Conservation (phyloP, 108 stramenopile genomes). For the Fistulifera solaris region DNA sequence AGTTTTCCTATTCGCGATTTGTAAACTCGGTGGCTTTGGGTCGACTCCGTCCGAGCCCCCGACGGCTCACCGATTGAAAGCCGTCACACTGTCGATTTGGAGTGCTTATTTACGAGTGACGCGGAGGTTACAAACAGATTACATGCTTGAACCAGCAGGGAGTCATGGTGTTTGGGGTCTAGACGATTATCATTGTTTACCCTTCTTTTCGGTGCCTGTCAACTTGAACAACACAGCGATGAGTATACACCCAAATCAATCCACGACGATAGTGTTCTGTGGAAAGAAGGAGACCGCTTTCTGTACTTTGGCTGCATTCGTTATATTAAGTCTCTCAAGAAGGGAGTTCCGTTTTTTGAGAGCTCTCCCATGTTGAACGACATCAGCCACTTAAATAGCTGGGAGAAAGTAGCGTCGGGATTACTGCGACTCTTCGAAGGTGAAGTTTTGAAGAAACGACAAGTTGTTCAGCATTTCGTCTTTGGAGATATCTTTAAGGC, state of each 20-base stretch:
- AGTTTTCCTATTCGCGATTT: slow-evolving; percentile 70
- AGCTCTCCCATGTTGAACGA: slow-evolving; percentile 90
- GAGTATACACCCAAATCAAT: slow-evolving; percentile 18
- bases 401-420: slow-evolving; percentile 76
- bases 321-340: slow-evolving; percentile 79
- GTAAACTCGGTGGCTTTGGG: slow-evolving; percentile 63
- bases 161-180: slow-evolving; percentile 94
- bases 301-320: slow-evolving; percentile 81
- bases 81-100: slow-evolving; percentile 52
- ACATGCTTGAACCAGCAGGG: slow-evolving; percentile 94
- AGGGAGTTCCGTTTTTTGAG: slow-evolving; percentile 86
- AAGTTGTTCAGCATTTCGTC: slow-evolving; percentile 93
- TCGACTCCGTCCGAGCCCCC: slow-evolving; percentile 16
- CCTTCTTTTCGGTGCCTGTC: slow-evolving; percentile 92
- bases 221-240: slow-evolving; percentile 12
- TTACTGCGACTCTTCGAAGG: slow-evolving; percentile 77
- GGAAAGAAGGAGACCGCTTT: slow-evolving; percentile 18
- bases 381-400: slow-evolving; percentile 62
- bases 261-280: slow-evolving; percentile 11
- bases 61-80: slow-evolving; percentile 27
- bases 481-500: slow-evolving; percentile 79
- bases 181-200: slow-evolving; percentile 94
- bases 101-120: slow-evolving; percentile 67
- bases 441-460: slow-evolving; percentile 87
- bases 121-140: slow-evolving; percentile 71